Conservation (phyloP, 805 yeast genomes). For the Cyberlindnera bimundalis region DNA sequence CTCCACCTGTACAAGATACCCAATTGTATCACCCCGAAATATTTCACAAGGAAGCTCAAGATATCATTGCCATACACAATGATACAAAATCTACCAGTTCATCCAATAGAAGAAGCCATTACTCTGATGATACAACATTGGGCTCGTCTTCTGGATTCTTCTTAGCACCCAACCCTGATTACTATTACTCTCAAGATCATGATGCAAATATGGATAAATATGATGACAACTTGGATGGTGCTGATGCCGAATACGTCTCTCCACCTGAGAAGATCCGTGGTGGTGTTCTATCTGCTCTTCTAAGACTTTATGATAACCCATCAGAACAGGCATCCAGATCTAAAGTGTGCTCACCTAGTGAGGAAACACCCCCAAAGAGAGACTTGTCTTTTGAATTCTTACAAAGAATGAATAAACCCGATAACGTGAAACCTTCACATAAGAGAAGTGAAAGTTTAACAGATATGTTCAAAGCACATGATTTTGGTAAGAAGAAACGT, state of each 20-base stretch:
- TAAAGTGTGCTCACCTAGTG: slow-evolving; percentile 16
- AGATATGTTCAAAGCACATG: slow-evolving; percentile 16
- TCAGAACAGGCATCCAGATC: slow-evolving; percentile 25
- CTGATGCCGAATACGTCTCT: slow-evolving; percentile 43
- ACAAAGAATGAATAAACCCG: too few species aligned
- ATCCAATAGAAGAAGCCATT: slow-evolving; percentile 18
- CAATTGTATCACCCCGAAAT: too few species aligned
- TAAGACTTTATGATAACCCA: slow-evolving; percentile 61
- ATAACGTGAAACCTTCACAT: too few species aligned
- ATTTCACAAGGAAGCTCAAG: too few species aligned
- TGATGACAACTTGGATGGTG: slow-evolving; percentile 30
- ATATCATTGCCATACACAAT: slow-evolving; percentile 49
- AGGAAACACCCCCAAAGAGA: slow-evolving; percentile 20
- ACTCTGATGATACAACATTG: too few species aligned
- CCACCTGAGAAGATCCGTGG: slow-evolving; percentile 70
- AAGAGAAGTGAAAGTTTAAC: too few species aligned
- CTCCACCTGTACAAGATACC: too few species aligned
- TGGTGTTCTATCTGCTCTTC: slow-evolving; percentile 79
- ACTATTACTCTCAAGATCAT: slow-evolving; percentile 32
- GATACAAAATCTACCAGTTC: slow-evolving; percentile 2
- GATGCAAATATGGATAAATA: slow-evolving; percentile 26
- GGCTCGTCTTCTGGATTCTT: too few species aligned
- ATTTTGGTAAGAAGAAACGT: slow-evolving; percentile 8
- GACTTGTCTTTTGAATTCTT: too few species aligned
- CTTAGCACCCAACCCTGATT: slow-evolving; percentile 42